Evolutionary conservation across 305 asterid species (phyloP).

Genomic region (Ajuga reptans): DNA sequence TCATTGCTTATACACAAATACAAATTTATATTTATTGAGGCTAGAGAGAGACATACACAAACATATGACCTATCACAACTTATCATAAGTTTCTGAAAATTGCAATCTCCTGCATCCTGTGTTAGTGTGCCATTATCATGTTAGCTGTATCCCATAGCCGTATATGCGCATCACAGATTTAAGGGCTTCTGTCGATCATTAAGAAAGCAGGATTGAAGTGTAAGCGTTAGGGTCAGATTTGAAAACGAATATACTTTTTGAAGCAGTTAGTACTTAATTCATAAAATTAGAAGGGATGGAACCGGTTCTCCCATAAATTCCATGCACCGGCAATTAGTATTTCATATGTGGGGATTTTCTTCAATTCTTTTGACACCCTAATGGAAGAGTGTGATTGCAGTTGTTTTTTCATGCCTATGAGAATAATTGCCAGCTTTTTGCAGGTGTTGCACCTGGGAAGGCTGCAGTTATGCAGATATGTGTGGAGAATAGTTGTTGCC

Average conservation of each 20-base stretch:
- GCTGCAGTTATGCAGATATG: slow-evolving; percentile 92
- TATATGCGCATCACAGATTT: not conserved
- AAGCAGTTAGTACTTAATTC: not conserved
- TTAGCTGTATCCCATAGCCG: not conserved
- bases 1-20: not conserved
- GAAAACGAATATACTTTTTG: not conserved
- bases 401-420: slow-evolving; percentile 21
- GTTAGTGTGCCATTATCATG: not conserved
- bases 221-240: not conserved
- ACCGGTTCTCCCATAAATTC: not conserved
- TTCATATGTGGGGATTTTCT: not conserved
- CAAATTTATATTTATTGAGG: not conserved
- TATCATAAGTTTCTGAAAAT: not conserved
- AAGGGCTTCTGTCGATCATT: not conserved
- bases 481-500: slow-evolving; percentile 51
- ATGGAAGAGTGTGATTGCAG: not conserved
- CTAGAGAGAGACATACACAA: not conserved
- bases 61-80: not conserved
- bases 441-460: slow-evolving; percentile 79
- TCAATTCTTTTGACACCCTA: not conserved
- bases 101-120: not conserved
- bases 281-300: not conserved
- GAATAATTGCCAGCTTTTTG: slow-evolving; percentile 17
- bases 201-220: not conserved
- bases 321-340: not conserved